Base-by-base conservation (phyloP, 1,139 yeast genomes). In the Suhomyces taliae region DNA sequence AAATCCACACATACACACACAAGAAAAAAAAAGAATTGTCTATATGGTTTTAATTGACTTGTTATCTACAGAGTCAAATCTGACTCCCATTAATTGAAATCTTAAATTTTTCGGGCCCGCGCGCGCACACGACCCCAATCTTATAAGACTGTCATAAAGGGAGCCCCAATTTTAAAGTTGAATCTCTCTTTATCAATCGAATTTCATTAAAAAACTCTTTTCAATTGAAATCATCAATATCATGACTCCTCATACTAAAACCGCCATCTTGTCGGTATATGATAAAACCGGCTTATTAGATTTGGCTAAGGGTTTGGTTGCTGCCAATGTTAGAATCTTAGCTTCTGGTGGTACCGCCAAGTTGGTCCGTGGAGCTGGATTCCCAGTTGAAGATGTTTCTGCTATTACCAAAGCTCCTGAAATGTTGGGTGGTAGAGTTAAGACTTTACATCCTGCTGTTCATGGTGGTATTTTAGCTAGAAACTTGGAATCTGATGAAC, bases 311-410 rank as follows among this genome's bases (percentile, higher is more conserved):
- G 98, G 99, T 43, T 81, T 93, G 53, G 85, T 81, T 54, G 87
- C 86, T 60, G 87, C 90, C 69, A 82, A 90, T 56, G 97, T 93
- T 56, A 83, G 97, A 60, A 84, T 93, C 55, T 79, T 93, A 51
- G 99, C 98, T 43, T 90, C 97, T 37, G 99, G 99, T 52, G 99
- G 99, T 64, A 93, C 99, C 50, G 95, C 99, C 49, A 83, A 81
- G 64, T 78, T 93, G 78, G 85, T 93, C 50, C 87, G 97, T 66
- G 99, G 91, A 67, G 96, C 97, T 46, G 99, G 98, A 10, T 93
- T 93, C 82, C 95, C 96, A 43, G 98, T 93, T 29, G 96, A 90
- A 57, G 99, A 93, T 65, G 97, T 93, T 47, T 85, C 95, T 44
- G 71, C 95, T 51, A 90, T 93, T 66, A 93, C 99, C 43, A 96